These are phyloP conservation scores for Coemansia sp. DNA, from an alignment of 192 early-diverging fungal genomes.

Conservation along the genomic window DNA sequence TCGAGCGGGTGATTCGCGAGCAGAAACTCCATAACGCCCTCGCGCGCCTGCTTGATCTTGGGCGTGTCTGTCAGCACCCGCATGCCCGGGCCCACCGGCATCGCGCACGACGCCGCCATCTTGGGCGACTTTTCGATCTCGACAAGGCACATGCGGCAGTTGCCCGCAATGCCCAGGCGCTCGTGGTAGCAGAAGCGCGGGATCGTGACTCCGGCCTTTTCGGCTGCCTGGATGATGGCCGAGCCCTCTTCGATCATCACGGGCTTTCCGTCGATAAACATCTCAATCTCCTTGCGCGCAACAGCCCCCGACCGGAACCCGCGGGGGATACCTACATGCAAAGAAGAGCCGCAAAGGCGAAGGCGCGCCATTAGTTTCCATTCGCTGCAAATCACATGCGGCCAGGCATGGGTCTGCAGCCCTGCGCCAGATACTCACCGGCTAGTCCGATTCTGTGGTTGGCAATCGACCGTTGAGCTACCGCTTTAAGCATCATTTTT, in stretches of 20 bases:
- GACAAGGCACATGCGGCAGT: constrained; percentile 99
- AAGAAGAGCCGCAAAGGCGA: too few relatives aligned
- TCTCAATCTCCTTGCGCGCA: constrained; percentile 64
- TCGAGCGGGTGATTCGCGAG: constrained; percentile 97
- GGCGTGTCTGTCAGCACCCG: constrained; percentile 92
- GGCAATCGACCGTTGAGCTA: background rate
- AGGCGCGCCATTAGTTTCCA: too few relatives aligned
- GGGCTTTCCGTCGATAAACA: constrained; percentile 88
- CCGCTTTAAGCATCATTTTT: constrained; percentile 6
- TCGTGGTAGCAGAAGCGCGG: constrained; percentile 79
- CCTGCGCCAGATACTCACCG: too few relatives aligned
- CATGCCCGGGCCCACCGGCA: constrained; percentile 98
- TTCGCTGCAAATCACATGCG: too few relatives aligned
- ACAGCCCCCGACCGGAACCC: constrained; percentile 9
- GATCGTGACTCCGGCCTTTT: constrained; percentile 83
- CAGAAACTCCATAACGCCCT: constrained; percentile 90
- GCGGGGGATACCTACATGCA: background rate
- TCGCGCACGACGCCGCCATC: constrained; percentile 94
- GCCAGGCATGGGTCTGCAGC: too few relatives aligned
- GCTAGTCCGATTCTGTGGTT: too few relatives aligned
- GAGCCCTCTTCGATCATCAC: constrained; percentile 88
- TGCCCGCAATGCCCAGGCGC: constrained; percentile 93
- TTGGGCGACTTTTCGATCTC: constrained; percentile 97
- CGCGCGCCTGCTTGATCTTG: constrained; percentile 93
- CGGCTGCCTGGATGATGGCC: constrained; percentile 97